Evolutionary conservation across 164 flowering plant genomes (phyloP).

Genomic region (Sedum album): DNA sequence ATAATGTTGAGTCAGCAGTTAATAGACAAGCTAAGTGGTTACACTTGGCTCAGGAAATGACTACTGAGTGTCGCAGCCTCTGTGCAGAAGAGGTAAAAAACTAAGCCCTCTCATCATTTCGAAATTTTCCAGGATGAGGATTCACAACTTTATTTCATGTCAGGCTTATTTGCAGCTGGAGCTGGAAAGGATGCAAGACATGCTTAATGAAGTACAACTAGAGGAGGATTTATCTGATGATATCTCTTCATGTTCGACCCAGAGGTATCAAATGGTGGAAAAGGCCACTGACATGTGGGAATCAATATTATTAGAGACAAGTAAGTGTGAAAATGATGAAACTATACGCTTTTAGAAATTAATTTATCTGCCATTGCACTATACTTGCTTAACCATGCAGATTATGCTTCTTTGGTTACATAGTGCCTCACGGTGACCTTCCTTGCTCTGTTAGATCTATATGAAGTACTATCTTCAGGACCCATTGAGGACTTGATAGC

Average conservation of each 20-base stretch:
- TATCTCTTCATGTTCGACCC: slow-evolving; percentile 75
- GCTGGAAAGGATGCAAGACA: slow-evolving; percentile 80
- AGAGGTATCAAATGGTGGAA: slow-evolving; percentile 82
- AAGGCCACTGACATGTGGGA: slow-evolving; percentile 97
- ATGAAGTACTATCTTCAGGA: slow-evolving; percentile 97
- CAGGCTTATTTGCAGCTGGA: slow-evolving; percentile 99
- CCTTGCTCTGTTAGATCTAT: slow-evolving; percentile 54
- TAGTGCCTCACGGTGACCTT: neutral
- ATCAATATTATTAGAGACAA: slow-evolving; percentile 76
- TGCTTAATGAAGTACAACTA: slow-evolving; percentile 73
- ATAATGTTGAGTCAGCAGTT: slow-evolving; percentile 88
- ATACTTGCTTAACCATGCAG: neutral
- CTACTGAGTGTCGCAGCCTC: slow-evolving; percentile 96
- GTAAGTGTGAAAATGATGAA: slow-evolving; percentile 34
- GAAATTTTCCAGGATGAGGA: neutral
- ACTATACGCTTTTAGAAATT: no score
- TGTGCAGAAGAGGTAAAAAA: slow-evolving; percentile 95
- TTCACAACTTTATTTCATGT: slow-evolving; percentile 8
- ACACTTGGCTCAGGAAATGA: slow-evolving; percentile 95
- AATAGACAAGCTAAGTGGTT: slow-evolving; percentile 96
- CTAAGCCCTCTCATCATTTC: slow-evolving; percentile 6
- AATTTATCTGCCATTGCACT: neutral
- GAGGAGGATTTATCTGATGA: slow-evolving; percentile 91
- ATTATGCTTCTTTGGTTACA: neutral
- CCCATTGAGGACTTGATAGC: slow-evolving; percentile 97